Conservation (phyloP, 2,329 filamentous ascomycete genomes). For the Alternaria brassicicola region DNA sequence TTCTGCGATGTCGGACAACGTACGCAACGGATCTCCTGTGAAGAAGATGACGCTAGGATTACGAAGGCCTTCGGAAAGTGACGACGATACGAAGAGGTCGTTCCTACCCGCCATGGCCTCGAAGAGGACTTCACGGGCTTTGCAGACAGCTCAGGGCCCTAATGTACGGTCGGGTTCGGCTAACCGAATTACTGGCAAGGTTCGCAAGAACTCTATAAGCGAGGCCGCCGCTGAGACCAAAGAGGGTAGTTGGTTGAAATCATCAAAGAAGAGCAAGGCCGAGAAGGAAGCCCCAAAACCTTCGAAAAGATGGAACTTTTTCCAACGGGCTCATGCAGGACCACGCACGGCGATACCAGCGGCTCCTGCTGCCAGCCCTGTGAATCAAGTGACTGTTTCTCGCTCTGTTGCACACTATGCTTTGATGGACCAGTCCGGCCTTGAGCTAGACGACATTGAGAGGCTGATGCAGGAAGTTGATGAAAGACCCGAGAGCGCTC, state of each 20-base stretch:
- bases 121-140: constrained; percentile 36
- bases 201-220: constrained; percentile 34
- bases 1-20: constrained; percentile 47
- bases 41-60: constrained; percentile 37
- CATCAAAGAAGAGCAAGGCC: constrained; percentile 36
- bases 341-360: constrained; percentile 45
- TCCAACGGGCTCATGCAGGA: constrained; percentile 57
- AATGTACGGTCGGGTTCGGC: constrained; percentile 17
- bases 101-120: constrained; percentile 41
- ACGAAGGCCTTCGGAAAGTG: constrained; percentile 46
- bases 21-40: constrained; percentile 38
- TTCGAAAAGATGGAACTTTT: constrained; percentile 63
- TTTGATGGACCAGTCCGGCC: constrained; percentile 57
- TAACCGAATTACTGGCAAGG: constrained; percentile 23
- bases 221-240: constrained; percentile 37
- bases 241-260: constrained; percentile 49
- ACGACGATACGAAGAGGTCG: constrained; percentile 44
- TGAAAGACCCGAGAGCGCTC: constrained; percentile 30
- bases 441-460: constrained; percentile 55
- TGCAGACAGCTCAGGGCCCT: constrained; percentile 31
- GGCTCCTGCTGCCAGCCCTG: constrained; percentile 49
- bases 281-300: constrained; percentile 47
- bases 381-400: constrained; percentile 35
- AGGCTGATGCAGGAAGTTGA: constrained; percentile 54
- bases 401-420: constrained; percentile 64